Base-by-base conservation (phyloP, 129 eudicot genomes). In the Smallanthus sonchifolius region DNA sequence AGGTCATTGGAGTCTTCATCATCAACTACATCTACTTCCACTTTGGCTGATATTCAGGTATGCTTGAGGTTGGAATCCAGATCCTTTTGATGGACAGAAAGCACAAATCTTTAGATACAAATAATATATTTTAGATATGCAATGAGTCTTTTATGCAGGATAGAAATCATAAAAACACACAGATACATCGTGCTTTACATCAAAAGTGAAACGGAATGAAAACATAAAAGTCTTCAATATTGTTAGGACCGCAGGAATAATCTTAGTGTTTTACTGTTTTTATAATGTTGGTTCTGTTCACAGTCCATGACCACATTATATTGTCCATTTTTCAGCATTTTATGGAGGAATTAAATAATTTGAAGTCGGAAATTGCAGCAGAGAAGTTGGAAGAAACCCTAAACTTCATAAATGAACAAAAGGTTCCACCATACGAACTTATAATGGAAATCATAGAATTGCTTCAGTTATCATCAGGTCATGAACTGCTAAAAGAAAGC, bases 401-500 rank as follows among this genome's bases (percentile, higher is more conserved):
- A 38, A 78, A 70, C 39, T 69, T 80, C 73, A 72, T 83, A 76
- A 81, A 75, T 59, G 86, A 81, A 39, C 86, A 86, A 48, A 70
- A 49, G 34, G 69, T 54, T 77, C 91, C 86, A 52, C 44, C 73
- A 47, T n/a, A 83, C 7, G 88, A 85, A 65, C 48, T 67, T 75
- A 66, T 91, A 15, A 37, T 63, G 20, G 65, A 78, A 15, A 83
- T 88, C 56, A 70, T 75, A 16, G 83, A 90, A 54, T 69, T 81
- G 35, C 80, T 94, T 61, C 77, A 70, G 48, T 77, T 94, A 76
- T 77, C 83, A 69, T 79, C 86, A 43, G 83, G 65, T 68, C 80
- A 85, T 45, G 98, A 78, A 80, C 82, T 94, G 54, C 71, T 92
- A 60, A 86, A 77, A 70, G 99, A 94, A 84, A 77, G 81, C 59